Base-by-base conservation (phyloP, 2,329 filamentous ascomycete species). In the Pyricularia sp. region DNA sequence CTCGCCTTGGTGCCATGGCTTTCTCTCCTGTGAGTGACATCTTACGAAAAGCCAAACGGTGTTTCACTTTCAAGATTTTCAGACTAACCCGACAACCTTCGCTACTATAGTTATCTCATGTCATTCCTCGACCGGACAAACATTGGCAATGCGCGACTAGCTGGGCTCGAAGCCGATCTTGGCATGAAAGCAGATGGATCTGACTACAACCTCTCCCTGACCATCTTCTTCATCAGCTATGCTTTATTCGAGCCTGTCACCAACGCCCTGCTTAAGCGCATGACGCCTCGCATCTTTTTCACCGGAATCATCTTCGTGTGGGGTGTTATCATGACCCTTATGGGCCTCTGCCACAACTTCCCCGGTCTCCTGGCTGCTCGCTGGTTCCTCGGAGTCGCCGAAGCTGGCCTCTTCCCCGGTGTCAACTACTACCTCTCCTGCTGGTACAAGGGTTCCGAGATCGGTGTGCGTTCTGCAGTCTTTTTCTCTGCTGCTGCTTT, bases 401-500 rank as follows among this genome's bases (percentile, higher is more conserved):
- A 84, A 71, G 81, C 81, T 1, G 82, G 82, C 3, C 75, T 84
- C 4, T 78, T 84, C 66, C 82, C 82, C 0, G 79, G 90, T 1
- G 86, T 93, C 20, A 91, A 91, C 72, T 94, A 93, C 77, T 93
- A 93, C 75, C 84, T 95, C 0, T 91, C 88, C 0, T 94, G 91
- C 76, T 96, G 92, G 92, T 97, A 95, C 74, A 90, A 87, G 75
- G 84, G 92, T 50, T 86, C 84, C 20, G 93, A 96, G 74, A 91
- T 95, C 68, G 92, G 92, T 66, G 84, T 93, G n/a, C 87, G 92
- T 50, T 88, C 90, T 58, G 91, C 92, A 17, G 87, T 93, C 69
- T 94, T 95, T 81, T 96, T 95, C 81, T 93, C 91, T 0, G 91
- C 92, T 0, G 92, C 92, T 0, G 91, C 92, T 0, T 79, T 95